phyloP scores from a whole-genome alignment of 805 yeast species.

The Pichia kluyveri region DNA sequence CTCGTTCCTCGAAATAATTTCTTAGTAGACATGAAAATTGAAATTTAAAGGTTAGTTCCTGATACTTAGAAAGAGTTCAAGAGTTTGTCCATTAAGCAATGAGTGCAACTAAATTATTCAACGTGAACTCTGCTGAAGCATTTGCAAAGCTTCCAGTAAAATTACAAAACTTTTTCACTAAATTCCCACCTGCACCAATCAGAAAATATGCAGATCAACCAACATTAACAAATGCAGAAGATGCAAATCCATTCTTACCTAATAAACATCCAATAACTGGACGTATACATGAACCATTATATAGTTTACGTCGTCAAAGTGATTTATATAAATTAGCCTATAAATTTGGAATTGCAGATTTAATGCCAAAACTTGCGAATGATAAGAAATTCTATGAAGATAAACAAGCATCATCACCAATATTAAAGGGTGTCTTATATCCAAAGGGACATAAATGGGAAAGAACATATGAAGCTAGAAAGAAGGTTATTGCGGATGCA shows the following conservation, averaged over 20 bases:
- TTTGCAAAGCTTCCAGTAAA: constrained; percentile 51
- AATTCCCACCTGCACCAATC: constrained; percentile 81
- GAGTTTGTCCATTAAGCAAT: neutral
- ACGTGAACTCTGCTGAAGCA: constrained; percentile 24
- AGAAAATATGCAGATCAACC: constrained; percentile 56
- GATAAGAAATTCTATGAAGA: constrained; percentile 68
- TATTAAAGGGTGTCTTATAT: constrained; percentile 65
- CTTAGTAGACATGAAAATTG: neutral
- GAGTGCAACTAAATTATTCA: constrained; percentile 16
- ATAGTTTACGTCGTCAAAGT: constrained; percentile 73
- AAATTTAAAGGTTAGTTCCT: neutral
- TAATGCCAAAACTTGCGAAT: constrained; percentile 59
- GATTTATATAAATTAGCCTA: constrained; percentile 77
- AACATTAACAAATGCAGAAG: constrained; percentile 53
- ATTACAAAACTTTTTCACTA: constrained; percentile 65
- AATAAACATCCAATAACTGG: constrained; percentile 78
- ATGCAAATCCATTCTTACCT: constrained; percentile 81
- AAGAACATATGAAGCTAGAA: constrained; percentile 50
- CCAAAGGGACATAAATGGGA: constrained; percentile 84
- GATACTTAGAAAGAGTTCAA: too few species aligned
- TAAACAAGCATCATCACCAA: constrained; percentile 58
- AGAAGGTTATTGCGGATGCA: constrained; percentile 56
- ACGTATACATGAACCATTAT: constrained; percentile 67
- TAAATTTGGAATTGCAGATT: constrained; percentile 68
- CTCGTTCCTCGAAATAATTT: too few species aligned